phyloP scores from a whole-genome alignment of 345 rosid genomes.

The Corchorus capsularis region DNA sequence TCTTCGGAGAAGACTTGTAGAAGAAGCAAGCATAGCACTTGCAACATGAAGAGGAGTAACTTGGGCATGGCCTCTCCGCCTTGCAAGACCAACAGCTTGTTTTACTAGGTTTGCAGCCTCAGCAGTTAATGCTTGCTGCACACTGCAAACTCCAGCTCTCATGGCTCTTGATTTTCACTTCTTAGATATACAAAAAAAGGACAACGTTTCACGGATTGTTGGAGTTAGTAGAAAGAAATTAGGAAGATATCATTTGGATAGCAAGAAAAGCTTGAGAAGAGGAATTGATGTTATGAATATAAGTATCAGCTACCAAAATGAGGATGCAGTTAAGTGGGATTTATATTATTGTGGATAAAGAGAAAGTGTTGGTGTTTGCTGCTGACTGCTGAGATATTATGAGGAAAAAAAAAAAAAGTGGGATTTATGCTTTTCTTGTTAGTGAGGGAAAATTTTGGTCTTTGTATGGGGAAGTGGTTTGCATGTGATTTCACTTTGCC shows the following conservation, averaged over 20 bases:
- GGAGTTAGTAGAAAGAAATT: background rate
- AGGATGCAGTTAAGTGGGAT: slow-evolving; percentile 3
- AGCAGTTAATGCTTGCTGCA: slow-evolving; percentile 57
- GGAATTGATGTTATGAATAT: background rate
- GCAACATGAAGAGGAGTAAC: slow-evolving; percentile 82
- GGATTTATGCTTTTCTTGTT: slow-evolving; percentile 68
- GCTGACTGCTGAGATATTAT: slow-evolving; percentile 18
- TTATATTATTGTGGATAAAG: background rate
- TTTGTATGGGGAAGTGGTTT: slow-evolving; percentile 52
- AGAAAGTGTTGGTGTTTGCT: background rate
- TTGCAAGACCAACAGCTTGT: slow-evolving; percentile 64
- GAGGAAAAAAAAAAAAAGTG: background rate
- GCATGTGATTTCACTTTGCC: slow-evolving; percentile 60
- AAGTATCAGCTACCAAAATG: background rate
- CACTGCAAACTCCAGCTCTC: slow-evolving; percentile 63
- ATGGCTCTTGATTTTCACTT: slow-evolving; percentile 23
- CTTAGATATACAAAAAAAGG: too few relatives aligned
- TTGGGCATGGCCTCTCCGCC: slow-evolving; percentile 70
- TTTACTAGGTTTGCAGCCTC: slow-evolving; percentile 62
- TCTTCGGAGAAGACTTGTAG: slow-evolving; percentile 55
- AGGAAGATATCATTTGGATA: background rate
- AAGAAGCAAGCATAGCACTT: slow-evolving; percentile 61
- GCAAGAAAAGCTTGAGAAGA: slow-evolving; percentile 3
- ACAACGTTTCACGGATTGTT: background rate
- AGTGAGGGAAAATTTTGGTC: slow-evolving; percentile 45